Evolutionary conservation across 305 asterid species (phyloP), one percentile per base, ranked within the genome.

Genomic region (Fraxinus dipetala): DNA sequence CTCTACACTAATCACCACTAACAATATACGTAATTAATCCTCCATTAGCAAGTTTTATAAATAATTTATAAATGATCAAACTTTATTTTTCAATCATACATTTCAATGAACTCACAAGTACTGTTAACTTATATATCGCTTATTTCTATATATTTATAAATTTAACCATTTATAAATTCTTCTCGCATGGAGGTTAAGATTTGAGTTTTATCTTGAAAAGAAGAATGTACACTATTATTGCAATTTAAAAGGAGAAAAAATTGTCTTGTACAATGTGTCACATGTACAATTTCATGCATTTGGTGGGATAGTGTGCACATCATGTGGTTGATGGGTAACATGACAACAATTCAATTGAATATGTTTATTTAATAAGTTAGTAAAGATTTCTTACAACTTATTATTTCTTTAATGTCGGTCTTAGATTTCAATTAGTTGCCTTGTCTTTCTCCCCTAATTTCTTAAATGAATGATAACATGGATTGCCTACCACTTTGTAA

Each of bases 241-340:
- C 16, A 63, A 63, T 63, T 7, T 63, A 1, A 8, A 9, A 61
- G 31, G 5, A 61, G 32, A 61, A 59, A 6, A 18, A 5, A 59
- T 18, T 59, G 28, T n/a, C 28, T n/a, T 56, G 9, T n/a, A 56
- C 28, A 1, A 56, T 5, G 10, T 5, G 10, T n/a, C 67, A 54
- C 67, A 18, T 56, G 16, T 20, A 61, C 28, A 61, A 22, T 20
- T 6, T 20, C 70, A 61, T 20, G 70, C 70, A 67, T 28, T 24
- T 10, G 7, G 31, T 16, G 26, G n/a, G 10, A 76, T n/a, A 45
- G 32, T 22, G 59, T 72, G 83, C 22, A 81, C 51, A 36, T 54
- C 89, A 87, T 78, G 85, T 82, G 89, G 89, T 80, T 83, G 90
- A 78, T 81, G 85, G 78, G 80, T 80, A 82, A 76, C 86, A 56